A percentile compares a stretch with the other conserved stretches of the same genome.
Conservation (phyloP, 2,329 filamentous ascomycete genomes). For the Penicillium sp. region DNA sequence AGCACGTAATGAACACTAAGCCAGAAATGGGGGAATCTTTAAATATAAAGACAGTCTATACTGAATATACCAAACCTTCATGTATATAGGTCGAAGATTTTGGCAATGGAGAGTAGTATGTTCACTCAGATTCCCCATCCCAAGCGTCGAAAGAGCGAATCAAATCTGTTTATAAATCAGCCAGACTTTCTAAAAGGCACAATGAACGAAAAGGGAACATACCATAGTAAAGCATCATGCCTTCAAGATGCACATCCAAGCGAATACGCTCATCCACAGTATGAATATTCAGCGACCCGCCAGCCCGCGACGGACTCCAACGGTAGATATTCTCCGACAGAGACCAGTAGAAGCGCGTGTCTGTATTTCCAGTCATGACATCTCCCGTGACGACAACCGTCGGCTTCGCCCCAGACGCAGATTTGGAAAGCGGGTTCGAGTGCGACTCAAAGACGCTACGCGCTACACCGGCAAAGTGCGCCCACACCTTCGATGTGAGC, state of each 20-base stretch:
- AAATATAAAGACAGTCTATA: too few species aligned
- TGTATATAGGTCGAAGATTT: not conserved
- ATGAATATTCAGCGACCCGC: constrained; percentile 47
- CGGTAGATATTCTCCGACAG: constrained; percentile 54
- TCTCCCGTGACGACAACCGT: constrained; percentile 44
- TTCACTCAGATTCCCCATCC: constrained; percentile 17
- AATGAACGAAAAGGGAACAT: constrained; percentile 5
- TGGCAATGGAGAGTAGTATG: not conserved
- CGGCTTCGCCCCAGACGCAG: constrained; percentile 13
- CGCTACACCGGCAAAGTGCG: constrained; percentile 40
- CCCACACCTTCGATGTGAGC: constrained; percentile 32
- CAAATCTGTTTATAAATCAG: constrained; percentile 24
- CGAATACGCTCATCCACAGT: constrained; percentile 52
- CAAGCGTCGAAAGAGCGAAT: constrained; percentile 34
- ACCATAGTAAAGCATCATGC: constrained; percentile 46
- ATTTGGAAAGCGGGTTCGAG: constrained; percentile 24
- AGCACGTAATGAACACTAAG: not conserved
- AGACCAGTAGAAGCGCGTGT: constrained; percentile 54
- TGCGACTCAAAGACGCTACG: constrained; percentile 42
- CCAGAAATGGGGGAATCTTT: not conserved
- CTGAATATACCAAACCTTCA: not conserved
- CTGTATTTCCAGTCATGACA: constrained; percentile 55
- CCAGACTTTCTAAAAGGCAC: not conserved
- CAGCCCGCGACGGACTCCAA: constrained; percentile 49
- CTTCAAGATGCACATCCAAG: constrained; percentile 45